These are phyloP conservation scores for Rhododendron molle DNA, from an alignment of 148 eudicot genomes.

Conservation along the genomic window DNA sequence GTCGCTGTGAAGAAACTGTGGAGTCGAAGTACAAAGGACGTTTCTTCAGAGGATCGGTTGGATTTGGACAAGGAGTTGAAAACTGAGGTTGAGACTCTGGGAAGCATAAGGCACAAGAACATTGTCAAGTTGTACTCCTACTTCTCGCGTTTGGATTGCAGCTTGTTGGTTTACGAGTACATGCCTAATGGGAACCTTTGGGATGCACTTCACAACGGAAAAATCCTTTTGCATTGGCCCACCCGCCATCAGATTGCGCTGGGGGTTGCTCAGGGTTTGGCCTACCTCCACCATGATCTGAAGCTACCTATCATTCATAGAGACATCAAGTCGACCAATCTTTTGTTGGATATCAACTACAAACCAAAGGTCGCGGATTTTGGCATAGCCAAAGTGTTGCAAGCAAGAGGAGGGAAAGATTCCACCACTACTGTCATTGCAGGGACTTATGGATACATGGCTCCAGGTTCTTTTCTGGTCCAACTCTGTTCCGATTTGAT, in stretches of 20 bases:
- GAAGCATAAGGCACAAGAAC: slow-evolving; percentile 90
- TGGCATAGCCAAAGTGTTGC: slow-evolving; percentile 91
- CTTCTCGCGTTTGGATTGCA: slow-evolving; percentile 58
- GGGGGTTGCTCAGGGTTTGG: slow-evolving; percentile 91
- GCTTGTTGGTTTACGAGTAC: slow-evolving; percentile 85
- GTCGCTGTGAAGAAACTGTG: slow-evolving; percentile 88
- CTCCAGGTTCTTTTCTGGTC: slow-evolving; percentile 61
- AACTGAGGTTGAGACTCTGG: slow-evolving; percentile 89
- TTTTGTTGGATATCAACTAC: slow-evolving; percentile 70
- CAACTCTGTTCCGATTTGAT: not conserved
- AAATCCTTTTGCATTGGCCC: slow-evolving; percentile 67
- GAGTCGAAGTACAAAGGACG: slow-evolving; percentile 62
- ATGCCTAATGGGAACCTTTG: slow-evolving; percentile 95
- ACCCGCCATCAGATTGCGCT: slow-evolving; percentile 74
- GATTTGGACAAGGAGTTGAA: slow-evolving; percentile 59
- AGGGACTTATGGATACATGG: slow-evolving; percentile 93
- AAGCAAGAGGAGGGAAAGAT: slow-evolving; percentile 65
- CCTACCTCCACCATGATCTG: slow-evolving; percentile 89
- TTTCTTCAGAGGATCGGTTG: slow-evolving; percentile 39
- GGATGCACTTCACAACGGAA: slow-evolving; percentile 87
- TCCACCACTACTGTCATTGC: slow-evolving; percentile 66
- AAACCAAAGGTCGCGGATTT: slow-evolving; percentile 93
- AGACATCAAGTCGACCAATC: slow-evolving; percentile 88
- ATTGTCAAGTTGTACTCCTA: slow-evolving; percentile 85
- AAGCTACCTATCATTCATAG: slow-evolving; percentile 78